These are phyloP conservation scores for Auricularia cornea DNA, from an alignment of 768 basidiomycete species.

Conservation along the genomic window DNA sequence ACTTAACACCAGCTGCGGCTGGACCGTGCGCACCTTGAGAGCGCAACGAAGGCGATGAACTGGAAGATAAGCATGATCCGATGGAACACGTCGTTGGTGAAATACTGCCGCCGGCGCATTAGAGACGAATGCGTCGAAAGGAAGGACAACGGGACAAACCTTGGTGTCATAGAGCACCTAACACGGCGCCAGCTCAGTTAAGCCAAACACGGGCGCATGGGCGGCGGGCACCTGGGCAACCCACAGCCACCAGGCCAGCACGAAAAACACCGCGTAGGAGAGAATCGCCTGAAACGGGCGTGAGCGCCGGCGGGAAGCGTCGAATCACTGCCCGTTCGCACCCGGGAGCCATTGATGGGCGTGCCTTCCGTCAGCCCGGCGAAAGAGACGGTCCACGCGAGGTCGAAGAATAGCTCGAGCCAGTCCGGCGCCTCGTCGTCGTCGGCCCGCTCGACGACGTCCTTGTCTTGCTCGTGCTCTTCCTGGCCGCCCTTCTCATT, in stretches of 20 bases:
- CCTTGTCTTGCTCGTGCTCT: neutral
- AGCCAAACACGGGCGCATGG: too few species aligned
- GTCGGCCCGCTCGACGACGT: neutral
- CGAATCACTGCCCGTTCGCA: neutral
- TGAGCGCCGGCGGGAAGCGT: neutral
- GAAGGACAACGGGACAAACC: too few species aligned
- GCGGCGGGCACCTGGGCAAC: neutral
- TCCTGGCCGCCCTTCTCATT: neutral
- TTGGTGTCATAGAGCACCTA: neutral
- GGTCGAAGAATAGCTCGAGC: neutral
- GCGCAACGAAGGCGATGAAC: neutral
- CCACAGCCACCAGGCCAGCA: neutral
- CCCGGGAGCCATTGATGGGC: neutral
- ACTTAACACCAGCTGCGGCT: neutral
- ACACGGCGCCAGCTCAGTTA: too few species aligned
- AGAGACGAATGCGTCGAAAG: too few species aligned
- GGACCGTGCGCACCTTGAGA: neutral
- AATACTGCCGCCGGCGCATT: neutral
- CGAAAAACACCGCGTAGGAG: neutral
- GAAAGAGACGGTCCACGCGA: neutral
- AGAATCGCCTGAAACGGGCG: neutral
- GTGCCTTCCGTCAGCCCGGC: neutral
- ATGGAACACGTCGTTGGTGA: neutral
- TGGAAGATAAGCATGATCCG: neutral
- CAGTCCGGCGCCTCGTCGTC: neutral